A percentile compares a stretch with the other conserved stretches of the same genome.
phyloP scores from a whole-genome alignment of 805 yeast species.

The Candida schatavii region DNA sequence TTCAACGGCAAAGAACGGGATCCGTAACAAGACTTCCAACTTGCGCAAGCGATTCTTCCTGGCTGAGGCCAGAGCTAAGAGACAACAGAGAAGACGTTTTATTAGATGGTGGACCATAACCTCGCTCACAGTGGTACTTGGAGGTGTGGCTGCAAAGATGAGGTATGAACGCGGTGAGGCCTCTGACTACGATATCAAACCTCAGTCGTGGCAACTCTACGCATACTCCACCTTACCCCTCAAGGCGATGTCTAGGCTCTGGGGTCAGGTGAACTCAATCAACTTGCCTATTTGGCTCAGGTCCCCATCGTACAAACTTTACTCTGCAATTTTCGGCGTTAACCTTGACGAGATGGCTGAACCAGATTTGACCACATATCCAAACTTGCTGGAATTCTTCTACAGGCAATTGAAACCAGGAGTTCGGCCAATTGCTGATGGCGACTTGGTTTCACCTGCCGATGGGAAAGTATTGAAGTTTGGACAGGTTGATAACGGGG shows the following conservation, averaged over 20 bases:
- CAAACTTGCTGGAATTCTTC: conserved; percentile 86
- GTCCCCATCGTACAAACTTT: conserved; percentile 73
- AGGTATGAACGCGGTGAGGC: conserved; percentile 30
- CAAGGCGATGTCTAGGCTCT: conserved; percentile 83
- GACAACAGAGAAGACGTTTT: conserved; percentile 40
- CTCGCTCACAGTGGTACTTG: conserved; percentile 49
- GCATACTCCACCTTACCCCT: conserved; percentile 88
- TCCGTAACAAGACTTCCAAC: conserved; percentile 33
- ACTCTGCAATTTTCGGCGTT: conserved; percentile 80
- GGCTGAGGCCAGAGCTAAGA: conserved; percentile 37
- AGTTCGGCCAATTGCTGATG: conserved; percentile 67
- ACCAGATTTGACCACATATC: conserved; percentile 69
- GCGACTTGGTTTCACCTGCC: conserved; percentile 80
- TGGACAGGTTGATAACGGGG: conserved; percentile 78
- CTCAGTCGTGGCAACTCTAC: conserved; percentile 85
- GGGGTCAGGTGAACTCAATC: conserved; percentile 89
- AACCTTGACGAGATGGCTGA: conserved; percentile 87
- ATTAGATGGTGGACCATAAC: conserved; percentile 55
- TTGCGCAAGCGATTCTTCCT: conserved; percentile 41
- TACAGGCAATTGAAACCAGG: conserved; percentile 79
- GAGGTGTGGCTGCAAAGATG: conserved; percentile 51
- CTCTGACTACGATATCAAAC: conserved; percentile 47
- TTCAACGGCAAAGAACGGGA: conserved; percentile 27
- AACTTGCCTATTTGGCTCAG: conserved; percentile 87
- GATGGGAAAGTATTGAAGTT: conserved; percentile 88